phyloP scores from a whole-genome alignment of 306 rosid genomes.

The Hippophae tibetana region DNA sequence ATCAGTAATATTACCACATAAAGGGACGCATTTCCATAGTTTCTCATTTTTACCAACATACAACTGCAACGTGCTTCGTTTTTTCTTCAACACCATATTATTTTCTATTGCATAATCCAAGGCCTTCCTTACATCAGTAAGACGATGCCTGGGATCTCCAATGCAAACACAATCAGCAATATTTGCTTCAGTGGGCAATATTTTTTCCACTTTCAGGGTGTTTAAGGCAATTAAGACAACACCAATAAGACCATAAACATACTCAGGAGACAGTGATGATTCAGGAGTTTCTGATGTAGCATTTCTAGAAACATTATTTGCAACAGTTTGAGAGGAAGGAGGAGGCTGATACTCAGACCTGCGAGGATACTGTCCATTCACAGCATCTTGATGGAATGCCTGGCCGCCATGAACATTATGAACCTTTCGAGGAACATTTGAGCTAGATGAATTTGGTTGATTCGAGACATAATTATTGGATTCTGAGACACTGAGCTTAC shows the following conservation, averaged over 20 bases:
- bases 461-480: slow-evolving; percentile 32
- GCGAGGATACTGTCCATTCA: slow-evolving; percentile 35
- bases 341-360: slow-evolving; percentile 33
- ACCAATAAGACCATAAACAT: slow-evolving; percentile 53
- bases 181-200: slow-evolving; percentile 62
- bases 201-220: slow-evolving; percentile 50
- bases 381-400: slow-evolving; percentile 25
- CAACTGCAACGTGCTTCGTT: slow-evolving; percentile 37
- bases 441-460: slow-evolving; percentile 25
- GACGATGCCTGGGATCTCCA: slow-evolving; percentile 53
- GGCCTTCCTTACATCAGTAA: slow-evolving; percentile 54
- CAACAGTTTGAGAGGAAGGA: slow-evolving; percentile 22
- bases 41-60: slow-evolving; percentile 46
- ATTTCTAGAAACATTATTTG: slow-evolving; percentile 36
- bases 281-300: slow-evolving; percentile 72
- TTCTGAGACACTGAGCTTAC: slow-evolving; percentile 45
- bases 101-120: slow-evolving; percentile 54
- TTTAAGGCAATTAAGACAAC: slow-evolving; percentile 48
- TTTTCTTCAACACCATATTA: slow-evolving; percentile 37
- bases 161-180: slow-evolving; percentile 51
- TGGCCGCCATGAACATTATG: slow-evolving; percentile 37
- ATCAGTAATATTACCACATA: slow-evolving; percentile 34
- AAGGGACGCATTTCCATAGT: slow-evolving; percentile 59
- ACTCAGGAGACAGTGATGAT: slow-evolving; percentile 59
- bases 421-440: slow-evolving; percentile 40